Base-by-base conservation (phyloP, 176 grass and related monocot genomes). In the Avena insularis region DNA sequence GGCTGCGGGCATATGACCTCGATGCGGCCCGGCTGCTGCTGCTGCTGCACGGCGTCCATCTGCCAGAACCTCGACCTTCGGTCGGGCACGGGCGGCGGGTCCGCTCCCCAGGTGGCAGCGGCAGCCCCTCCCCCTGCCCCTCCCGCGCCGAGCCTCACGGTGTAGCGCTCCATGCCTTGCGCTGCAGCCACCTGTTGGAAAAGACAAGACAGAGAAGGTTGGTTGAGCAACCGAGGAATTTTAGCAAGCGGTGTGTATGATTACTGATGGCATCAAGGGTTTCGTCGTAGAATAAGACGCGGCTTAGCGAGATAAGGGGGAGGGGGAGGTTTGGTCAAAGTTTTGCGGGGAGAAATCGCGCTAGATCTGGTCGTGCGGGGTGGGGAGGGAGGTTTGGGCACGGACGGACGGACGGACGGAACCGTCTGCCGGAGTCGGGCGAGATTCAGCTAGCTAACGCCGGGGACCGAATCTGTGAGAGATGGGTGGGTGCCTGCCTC, bases 61-160 rank as follows among this genome's bases (percentile, higher is more conserved):
- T 95, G 93, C 88, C 93, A 95, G 72, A 94, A 94, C 69, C 96
- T 90, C 23, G 93, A 95, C 88, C 89, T 93, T 45, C 91, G 89
- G 69, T 98, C 96, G 0, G 96, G 50, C 47, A 1, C 8, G 46
- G 46, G 46, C 33, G 35, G 31, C 65, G 13, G 43, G 20, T 45
- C 68, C 68, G 71, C 95, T 3, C 65, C 63, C 66, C 74, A 79
- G 9, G 85, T 29, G 29, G 29, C 27, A 2, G 63, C 13, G 8
- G 56, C 58, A 3, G 68, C 38, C 12, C 78, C 57, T 5, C 4
- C 36, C 1, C 40, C 40, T 43, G 6, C 40, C 40, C 82, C 69
- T 13, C 88, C 81, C 1, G 70, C 27, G 70, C 70, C 70, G 38
- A 89, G 77, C 78, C 77, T 87, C 87, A 71, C 75, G 21, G 86